A percentile compares a stretch with the other conserved stretches of the same genome.
phyloP scores from a whole-genome alignment of 352 stramenopile genomes.

The Phytophthora sansomeana region DNA sequence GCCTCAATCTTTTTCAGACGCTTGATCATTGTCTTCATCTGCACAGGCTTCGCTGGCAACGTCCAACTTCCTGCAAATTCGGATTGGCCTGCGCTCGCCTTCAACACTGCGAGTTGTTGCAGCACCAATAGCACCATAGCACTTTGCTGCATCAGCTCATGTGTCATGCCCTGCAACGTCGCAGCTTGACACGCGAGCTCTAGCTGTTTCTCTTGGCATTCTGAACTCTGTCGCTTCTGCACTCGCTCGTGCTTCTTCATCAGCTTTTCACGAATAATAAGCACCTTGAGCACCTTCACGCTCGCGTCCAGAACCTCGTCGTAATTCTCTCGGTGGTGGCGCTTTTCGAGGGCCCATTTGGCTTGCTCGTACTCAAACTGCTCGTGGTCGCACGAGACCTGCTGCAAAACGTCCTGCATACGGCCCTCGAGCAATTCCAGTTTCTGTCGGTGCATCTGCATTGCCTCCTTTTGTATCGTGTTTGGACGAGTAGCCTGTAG shows the following conservation, averaged over 20 bases:
- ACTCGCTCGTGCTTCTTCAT: constrained; percentile 61
- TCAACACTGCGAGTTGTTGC: constrained; percentile 47
- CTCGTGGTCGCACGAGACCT: constrained; percentile 70
- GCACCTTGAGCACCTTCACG: constrained; percentile 71
- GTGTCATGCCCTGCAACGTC: constrained; percentile 29
- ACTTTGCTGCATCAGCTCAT: constrained; percentile 56
- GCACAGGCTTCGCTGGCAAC: constrained; percentile 55
- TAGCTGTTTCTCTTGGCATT: constrained; percentile 33
- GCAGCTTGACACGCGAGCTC: constrained; percentile 15
- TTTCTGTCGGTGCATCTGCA: constrained; percentile 52
- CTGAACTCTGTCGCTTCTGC: constrained; percentile 20
- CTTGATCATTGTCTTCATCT: constrained; percentile 57
- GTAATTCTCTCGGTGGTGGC: constrained; percentile 53
- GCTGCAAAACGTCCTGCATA: constrained; percentile 57
- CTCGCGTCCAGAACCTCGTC: constrained; percentile 68
- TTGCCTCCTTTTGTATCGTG: constrained; percentile 7
- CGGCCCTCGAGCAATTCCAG: constrained; percentile 57
- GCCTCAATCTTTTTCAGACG: constrained; percentile 44
- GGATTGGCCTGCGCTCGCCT: constrained; percentile 2
- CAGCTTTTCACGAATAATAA: constrained; percentile 72
- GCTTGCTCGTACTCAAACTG: constrained; percentile 70
- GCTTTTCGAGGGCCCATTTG: constrained; percentile 68
- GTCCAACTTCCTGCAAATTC: constrained; percentile 17
- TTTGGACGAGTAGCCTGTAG: not conserved
- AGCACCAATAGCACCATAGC: constrained; percentile 59